Evolutionary conservation across 371 early-diverging fungal genomes (phyloP), one percentile per base, ranked within the genome.

Genomic region (Actinomortierella ambigua): DNA sequence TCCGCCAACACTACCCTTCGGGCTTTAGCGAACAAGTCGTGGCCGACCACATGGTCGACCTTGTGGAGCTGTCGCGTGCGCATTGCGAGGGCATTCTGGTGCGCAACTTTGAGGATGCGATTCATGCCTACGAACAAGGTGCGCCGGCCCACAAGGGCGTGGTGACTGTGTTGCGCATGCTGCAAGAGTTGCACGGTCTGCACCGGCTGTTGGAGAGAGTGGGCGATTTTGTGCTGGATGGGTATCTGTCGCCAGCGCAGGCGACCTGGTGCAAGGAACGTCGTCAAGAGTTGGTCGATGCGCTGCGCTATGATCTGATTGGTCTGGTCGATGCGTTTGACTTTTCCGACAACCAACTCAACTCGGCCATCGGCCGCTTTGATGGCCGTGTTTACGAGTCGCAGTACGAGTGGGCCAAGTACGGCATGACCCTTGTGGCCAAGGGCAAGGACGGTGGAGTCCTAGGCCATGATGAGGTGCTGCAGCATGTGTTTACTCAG

Each of bases 331-430:
- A 93, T 57, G 84, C 92, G 0, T 90, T 89, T 69, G 89, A 86
- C 43, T 63, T 93, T 20, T 83, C 91, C n/a, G 94, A 93, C 50
- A 83, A 87, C 63, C 81, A 79, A 42, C 84, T 93, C 42, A 85
- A 90, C 62, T 88, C 89, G 28, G 88, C 92, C 5, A 70, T 93
- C 13, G 94, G 91, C 20, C 79, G 88, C 13, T 85, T 79, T 51
- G 92, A 92, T 59, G 93, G 93, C 47, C 80, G 84, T 43, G 88
- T 90, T 2, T 94, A 94, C 75, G 90, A 91, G 65, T 71, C 84
- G 52, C 81, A 89, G 69, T 76, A 85, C 40, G 66, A 86, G 66
- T 83, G 87, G 87, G 92, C 88, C 43, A 73, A 73, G 40, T 73
- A 73, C 28, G 75, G 75, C 34, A 73, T 73, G 75, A 47, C 54